These are phyloP conservation scores for Picochlorum costavermella DNA, from an alignment of 139 green algal species.

Conservation along the genomic window DNA sequence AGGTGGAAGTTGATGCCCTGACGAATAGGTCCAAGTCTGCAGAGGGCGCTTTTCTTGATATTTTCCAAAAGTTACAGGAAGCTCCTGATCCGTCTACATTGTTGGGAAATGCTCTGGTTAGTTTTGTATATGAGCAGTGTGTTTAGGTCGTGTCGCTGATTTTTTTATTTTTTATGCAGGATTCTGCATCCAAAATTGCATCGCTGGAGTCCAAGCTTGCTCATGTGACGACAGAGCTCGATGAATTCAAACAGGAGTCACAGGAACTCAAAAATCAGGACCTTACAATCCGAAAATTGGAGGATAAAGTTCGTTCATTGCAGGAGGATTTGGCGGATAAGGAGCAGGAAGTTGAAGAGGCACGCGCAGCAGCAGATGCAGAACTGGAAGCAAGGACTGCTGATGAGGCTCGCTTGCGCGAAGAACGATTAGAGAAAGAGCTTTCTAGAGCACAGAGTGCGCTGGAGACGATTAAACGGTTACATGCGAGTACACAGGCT, in stretches of 20 bases:
- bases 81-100: conserved; percentile 78
- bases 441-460: conserved; percentile 48
- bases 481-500: conserved; percentile 57
- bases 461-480: conserved; percentile 57
- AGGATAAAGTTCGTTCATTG: conserved; percentile 47
- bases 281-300: conserved; percentile 67
- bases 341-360: conserved; percentile 39
- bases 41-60: conserved; percentile 68
- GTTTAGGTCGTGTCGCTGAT: not conserved
- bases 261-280: conserved; percentile 79
- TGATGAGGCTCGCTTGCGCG: conserved; percentile 27
- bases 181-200: conserved; percentile 33
- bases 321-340: conserved; percentile 43
- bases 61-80: conserved; percentile 90
- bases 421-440: conserved; percentile 50
- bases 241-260: conserved; percentile 73
- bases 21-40: conserved; percentile 58
- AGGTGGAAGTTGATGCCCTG: conserved; percentile 83
- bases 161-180: conserved; percentile 17
- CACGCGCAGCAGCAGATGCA: conserved; percentile 32
- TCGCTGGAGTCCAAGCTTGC: conserved; percentile 47
- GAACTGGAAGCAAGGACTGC: conserved; percentile 36
- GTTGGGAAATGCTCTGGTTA: conserved; percentile 43
- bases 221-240: conserved; percentile 53
- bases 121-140: not conserved